phyloP scores from a whole-genome alignment of 345 rosid genomes.

The Hevea brasiliensis region DNA sequence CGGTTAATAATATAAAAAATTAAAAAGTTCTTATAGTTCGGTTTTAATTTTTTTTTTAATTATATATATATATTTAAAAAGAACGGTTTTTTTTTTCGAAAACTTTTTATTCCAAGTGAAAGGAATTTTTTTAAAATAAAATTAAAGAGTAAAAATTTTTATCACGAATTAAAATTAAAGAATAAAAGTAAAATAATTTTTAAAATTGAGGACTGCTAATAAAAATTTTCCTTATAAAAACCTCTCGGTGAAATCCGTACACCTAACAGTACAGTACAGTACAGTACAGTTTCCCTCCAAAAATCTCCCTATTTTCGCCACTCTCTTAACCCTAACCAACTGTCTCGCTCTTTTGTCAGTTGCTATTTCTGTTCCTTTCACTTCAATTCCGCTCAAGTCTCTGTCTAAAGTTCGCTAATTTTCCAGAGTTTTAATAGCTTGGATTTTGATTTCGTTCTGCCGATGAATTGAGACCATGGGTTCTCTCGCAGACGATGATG shows the following conservation, averaged over 20 bases:
- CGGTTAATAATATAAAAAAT: no score
- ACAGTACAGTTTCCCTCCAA: constrained; percentile 45
- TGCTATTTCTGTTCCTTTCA: neutral
- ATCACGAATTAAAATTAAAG: no score
- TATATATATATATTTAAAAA: no score
- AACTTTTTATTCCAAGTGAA: no score
- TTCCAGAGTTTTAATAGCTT: neutral
- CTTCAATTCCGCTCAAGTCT: neutral
- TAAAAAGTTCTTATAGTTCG: no score
- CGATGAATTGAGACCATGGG: constrained; percentile 25
- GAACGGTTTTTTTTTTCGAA: no score
- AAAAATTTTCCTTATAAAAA: no score
- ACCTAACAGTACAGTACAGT: neutral
- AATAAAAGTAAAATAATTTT: no score
- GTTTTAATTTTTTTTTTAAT: no score
- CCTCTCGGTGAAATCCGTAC: neutral
- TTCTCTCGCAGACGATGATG: constrained; percentile 17
- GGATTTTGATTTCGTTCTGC: neutral
- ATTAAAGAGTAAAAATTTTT: no score
- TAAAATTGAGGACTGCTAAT: no score
- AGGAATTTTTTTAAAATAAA: no score
- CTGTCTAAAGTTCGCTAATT: neutral
- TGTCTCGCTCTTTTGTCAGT: neutral
- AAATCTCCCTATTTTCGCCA: constrained; percentile 2
- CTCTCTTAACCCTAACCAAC: constrained; percentile 9